A percentile compares a stretch with the other conserved stretches of the same genome.
phyloP scores from a whole-genome alignment of 139 green algal genomes.

The Volvox reticuliferus region DNA sequence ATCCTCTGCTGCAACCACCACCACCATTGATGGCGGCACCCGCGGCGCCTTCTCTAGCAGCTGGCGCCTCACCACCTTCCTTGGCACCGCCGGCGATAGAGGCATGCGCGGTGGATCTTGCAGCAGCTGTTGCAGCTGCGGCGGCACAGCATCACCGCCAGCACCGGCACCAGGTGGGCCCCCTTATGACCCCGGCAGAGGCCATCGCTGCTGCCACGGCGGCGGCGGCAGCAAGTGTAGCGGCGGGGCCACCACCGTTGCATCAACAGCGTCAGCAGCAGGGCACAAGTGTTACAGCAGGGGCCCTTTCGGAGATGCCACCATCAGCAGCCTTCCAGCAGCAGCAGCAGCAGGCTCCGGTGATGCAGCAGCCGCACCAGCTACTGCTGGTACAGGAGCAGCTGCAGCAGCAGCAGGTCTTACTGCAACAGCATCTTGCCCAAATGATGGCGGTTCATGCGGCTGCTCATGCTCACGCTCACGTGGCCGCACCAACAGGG shows the following conservation, averaged over 20 bases:
- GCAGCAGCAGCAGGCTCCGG: background rate
- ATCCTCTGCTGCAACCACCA: background rate
- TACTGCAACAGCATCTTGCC: background rate
- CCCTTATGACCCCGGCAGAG: constrained; percentile 14
- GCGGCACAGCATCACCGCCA: constrained; percentile 27
- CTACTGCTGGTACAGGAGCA: background rate
- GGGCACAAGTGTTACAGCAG: background rate
- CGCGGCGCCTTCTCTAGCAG: too few species aligned
- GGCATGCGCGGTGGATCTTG: background rate
- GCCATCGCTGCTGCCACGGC: constrained; percentile 3
- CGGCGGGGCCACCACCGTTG: background rate
- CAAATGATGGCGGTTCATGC: background rate
- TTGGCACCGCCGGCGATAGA: background rate
- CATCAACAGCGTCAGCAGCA: too few species aligned
- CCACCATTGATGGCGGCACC: background rate
- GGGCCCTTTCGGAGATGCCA: background rate
- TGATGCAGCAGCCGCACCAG: background rate
- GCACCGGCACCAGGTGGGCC: background rate
- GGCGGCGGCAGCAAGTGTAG: background rate
- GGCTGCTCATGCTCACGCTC: background rate
- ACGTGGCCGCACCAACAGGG: background rate
- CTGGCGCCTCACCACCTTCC: background rate
- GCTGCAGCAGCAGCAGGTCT: background rate
- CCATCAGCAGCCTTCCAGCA: background rate
- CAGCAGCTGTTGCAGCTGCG: constrained; percentile 14